Evolutionary conservation across 352 stramenopile species (phyloP), one percentile per base, ranked within the genome.

Genomic region (Globisporangium cystogenes): DNA sequence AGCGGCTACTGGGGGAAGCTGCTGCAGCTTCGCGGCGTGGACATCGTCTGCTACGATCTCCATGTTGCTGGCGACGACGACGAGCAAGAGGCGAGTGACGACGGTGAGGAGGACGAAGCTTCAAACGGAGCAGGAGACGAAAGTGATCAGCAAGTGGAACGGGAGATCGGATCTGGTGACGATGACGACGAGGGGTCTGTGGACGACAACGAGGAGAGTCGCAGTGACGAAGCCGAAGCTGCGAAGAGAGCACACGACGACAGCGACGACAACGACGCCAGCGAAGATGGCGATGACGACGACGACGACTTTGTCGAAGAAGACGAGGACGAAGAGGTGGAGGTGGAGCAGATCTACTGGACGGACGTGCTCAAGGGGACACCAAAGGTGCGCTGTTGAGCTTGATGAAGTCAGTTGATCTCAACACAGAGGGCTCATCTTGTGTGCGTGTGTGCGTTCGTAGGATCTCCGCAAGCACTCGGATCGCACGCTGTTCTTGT

Each of bases 401-500:
- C 29, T 35, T 35, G 29, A 8, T 12, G 29, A 8, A 12, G 29
- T n/a, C n/a, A n/a, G 12, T 23, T 49, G 11, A 7, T 6, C 4
- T 26, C 16, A 7, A 27, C 40, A 12, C 40, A 45, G 5, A 20
- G n/a, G 3, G 36, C 36, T 41, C 36, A 33, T n/a, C 6, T 4
- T 3, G 33, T 16, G n/a, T n/a, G n/a, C 10, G 26, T 27, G 18
- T 3, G n/a, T 24, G 27, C 7, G 11, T 37, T 14, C n/a, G 15
- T 35, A 90, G 79, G 74, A 76, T 39, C 71, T 93, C 24, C 74
- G 65, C 46, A 76, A 87, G 46, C 76, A 94, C 64, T 74, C 86
- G 3, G 78, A 90, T 31, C 81, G 87, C 36, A 74, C 89, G 42
- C 68, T 98, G 10, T 96, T 98, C 46, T 61, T 98, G 39, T 98